Evolutionary conservation across 2,329 filamentous ascomycete species (phyloP), one percentile per base, ranked within the genome.

Genomic region (Teratosphaeria gauchensis): DNA sequence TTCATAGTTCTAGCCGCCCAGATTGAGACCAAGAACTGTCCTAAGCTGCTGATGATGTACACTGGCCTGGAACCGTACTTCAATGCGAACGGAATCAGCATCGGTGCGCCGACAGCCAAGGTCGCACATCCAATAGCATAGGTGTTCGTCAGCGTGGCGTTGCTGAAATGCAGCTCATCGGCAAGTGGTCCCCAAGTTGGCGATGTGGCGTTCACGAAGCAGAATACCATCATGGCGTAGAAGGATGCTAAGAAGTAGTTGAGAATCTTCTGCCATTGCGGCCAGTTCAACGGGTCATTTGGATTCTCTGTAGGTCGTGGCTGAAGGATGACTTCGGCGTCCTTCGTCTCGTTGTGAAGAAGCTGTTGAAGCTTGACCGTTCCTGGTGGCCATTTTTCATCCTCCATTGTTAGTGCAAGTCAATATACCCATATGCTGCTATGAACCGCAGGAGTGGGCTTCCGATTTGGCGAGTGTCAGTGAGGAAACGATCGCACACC

Each of bases 81-180:
- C 56, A 80, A 77, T 1, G 79, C 79, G 4, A 82, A 68, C 0
- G 80, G 79, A 55, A 82, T 71, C 63, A 82, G 78, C 46, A 81
- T 73, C 1, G 75, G 75, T 1, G 79, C 65, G 4, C 78, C 79
- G 21, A 81, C 73, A 35, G 74, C 72, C 14, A 82, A 72, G 38
- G 80, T 77, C 1, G 71, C 78, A 56, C 70, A 78, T 3, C 73
- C 74, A 1, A 74, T 72, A 0, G 78, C 80, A 56, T 75, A 77
- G 2, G 73, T 75, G 56, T 78, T 72, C 55, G 80, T 81, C 35
- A 81, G 61, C 0, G 72, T 62, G 0, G 66, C 69, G 53, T 69
- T 73, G 58, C 67, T 74, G 64, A 79, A 76, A 38, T 74, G 73
- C 0, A 82, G 70, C 58, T 81, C 71, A 4, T 63, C 57, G 24